phyloP scores from a whole-genome alignment of 2,329 filamentous ascomycete species.

The Emmonsiellopsis sp. region DNA sequence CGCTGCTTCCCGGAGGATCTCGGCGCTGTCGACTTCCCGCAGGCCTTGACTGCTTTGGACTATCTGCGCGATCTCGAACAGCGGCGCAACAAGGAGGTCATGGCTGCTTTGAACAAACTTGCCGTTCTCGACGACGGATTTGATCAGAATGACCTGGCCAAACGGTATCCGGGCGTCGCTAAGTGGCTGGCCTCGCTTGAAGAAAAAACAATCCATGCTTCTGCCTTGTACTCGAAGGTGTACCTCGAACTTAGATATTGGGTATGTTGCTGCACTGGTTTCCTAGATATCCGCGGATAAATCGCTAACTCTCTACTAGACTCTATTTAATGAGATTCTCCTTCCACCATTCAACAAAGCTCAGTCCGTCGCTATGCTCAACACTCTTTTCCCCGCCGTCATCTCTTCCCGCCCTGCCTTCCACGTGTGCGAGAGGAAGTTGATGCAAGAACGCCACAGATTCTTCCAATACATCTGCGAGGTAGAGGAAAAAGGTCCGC shows the following conservation, averaged over 20 bases:
- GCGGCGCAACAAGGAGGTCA: conserved; percentile 50
- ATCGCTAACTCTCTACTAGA: conserved; percentile 32
- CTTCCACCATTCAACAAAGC: conserved; percentile 54
- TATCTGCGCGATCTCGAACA: conserved; percentile 57
- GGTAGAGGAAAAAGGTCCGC: conserved; percentile 46
- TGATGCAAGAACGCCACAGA: conserved; percentile 49
- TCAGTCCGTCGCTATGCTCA: conserved; percentile 60
- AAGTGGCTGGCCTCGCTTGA: conserved; percentile 47
- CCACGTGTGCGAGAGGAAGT: conserved; percentile 42
- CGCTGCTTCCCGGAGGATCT: conserved; percentile 50
- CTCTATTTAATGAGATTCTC: conserved; percentile 57
- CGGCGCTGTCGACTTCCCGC: conserved; percentile 54
- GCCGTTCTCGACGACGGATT: conserved; percentile 43
- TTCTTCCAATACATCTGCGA: conserved; percentile 55
- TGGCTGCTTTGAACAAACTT: conserved; percentile 45
- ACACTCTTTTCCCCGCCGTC: conserved; percentile 56
- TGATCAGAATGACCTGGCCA: conserved; percentile 40
- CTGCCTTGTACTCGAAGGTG: conserved; percentile 51
- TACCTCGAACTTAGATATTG: conserved; percentile 55
- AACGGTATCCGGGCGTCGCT: conserved; percentile 46
- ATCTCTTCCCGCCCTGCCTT: conserved; percentile 41
- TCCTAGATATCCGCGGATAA: background rate
- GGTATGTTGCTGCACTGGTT: conserved; percentile 36
- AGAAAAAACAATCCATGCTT: conserved; percentile 43
- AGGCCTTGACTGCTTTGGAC: conserved; percentile 56